Conservation (phyloP, 352 stramenopile genomes). For the Phytopythium aichiense region DNA sequence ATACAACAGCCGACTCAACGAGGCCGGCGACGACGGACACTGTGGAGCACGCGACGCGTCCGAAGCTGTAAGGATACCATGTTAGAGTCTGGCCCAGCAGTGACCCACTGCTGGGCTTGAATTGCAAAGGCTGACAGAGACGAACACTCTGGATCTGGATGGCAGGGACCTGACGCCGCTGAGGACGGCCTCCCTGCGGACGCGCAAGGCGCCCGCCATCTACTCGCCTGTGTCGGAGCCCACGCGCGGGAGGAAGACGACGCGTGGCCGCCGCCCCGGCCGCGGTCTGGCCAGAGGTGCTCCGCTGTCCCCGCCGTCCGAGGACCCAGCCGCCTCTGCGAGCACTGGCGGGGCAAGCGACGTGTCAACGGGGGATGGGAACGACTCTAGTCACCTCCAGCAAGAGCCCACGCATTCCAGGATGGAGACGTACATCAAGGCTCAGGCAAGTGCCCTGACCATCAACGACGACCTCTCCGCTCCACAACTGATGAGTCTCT, state of each 20-base stretch:
- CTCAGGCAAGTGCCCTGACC: constrained; percentile 21
- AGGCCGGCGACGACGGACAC: background rate
- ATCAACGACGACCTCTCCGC: constrained; percentile 4
- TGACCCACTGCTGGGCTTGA: background rate
- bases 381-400: background rate
- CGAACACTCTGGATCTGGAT: background rate
- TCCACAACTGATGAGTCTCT: background rate
- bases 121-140: background rate
- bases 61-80: background rate
- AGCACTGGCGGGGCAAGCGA: constrained; percentile 4
- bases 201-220: constrained; percentile 12
- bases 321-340: background rate
- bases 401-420: constrained; percentile 20
- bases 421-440: constrained; percentile 34
- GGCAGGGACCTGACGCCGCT: background rate
- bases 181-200: background rate
- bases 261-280: background rate
- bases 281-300: background rate
- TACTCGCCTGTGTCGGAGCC: constrained; percentile 16
- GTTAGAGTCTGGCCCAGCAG: background rate
- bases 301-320: background rate
- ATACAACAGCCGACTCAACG: background rate
- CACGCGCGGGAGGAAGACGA: constrained; percentile 3
- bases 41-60: background rate
- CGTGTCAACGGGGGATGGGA: background rate